Evolutionary conservation across 2,329 filamentous ascomycete genomes (phyloP), one percentile per base, ranked within the genome.

Genomic region (Seiridium cupressi): DNA sequence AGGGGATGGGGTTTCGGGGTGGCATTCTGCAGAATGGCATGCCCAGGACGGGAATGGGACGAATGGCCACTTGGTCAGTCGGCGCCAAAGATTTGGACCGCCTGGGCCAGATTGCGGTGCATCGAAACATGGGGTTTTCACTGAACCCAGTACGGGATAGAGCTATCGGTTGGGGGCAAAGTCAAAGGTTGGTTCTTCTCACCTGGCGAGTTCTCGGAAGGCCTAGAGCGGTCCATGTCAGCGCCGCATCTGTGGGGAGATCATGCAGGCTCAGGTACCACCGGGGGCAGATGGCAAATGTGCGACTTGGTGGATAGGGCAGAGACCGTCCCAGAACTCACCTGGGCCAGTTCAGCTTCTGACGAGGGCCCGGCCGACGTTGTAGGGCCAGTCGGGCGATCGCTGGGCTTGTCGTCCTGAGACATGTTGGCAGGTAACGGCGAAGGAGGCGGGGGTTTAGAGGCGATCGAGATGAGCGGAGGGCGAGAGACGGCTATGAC

Each of bases 201-300:
- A 72, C 70, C 66, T 72, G 55, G 69, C 67, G 60, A 73, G 68
- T 60, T 72, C 69, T 61, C 62, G 65, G 60, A 71, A 72, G 64
- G 71, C 70, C 71, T 73, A 69, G 68, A 66, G 60, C 13, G 31
- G 40, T 32, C 53, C 26, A 61, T 53, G 61, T 31, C 57, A 59
- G 57, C 49, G 34, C 34, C 31, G 18, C 11, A 13, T 46, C 13
- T 49, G 53, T 35, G 58, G 26, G 57, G 55, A 57, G 26, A 26
- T 26, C 18, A 26, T 26, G 18, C 18, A 26, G 18, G 18, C 18
- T 26, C 18, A 48, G 44, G 44, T 48, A 32, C 46, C 8, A 26
- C 5, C 9, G 26, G 26, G 5, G 44, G 44, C 26, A 46, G 44
- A 18, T 46, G 26, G 44, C 5, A 18, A 13, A 46, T 26, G 26